Percentiles rank a stretch among this genome's conserved stretches.
These are phyloP conservation scores for Camellia sinensis DNA, from an alignment of 148 eudicot genomes.

Conservation along the genomic window DNA sequence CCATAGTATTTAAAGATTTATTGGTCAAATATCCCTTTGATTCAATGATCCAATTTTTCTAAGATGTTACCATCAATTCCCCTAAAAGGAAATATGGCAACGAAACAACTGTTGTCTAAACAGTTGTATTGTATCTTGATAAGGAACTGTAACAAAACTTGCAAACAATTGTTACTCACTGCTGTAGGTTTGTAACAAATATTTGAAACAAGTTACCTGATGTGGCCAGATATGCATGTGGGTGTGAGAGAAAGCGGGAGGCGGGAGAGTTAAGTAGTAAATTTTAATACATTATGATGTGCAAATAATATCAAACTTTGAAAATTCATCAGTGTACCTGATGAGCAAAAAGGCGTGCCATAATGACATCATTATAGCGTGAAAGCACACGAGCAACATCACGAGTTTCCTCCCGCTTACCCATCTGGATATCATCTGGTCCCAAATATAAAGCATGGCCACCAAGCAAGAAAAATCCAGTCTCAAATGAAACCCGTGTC, in stretches of 20 bases:
- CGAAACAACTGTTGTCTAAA: neutral
- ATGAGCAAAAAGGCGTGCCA: constrained; percentile 99
- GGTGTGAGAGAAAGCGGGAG: neutral
- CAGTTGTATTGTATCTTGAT: neutral
- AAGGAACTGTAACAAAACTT: neutral
- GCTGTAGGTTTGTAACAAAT: neutral
- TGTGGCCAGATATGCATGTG: neutral
- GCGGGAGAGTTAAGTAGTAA: neutral
- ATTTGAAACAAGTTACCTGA: neutral
- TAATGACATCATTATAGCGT: constrained; percentile 89
- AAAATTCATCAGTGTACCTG: constrained; percentile 70
- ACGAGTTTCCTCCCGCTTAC: constrained; percentile 98
- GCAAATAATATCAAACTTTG: neutral
- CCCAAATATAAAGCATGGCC: constrained; percentile 96
- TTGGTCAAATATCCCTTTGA: neutral
- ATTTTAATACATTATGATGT: neutral
- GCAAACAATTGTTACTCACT: neutral
- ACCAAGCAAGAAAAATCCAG: constrained; percentile 91
- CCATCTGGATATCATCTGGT: constrained; percentile 97
- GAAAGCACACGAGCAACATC: constrained; percentile 95
- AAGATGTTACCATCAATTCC: neutral
- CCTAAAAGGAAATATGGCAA: neutral
- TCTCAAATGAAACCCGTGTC: constrained; percentile 96
- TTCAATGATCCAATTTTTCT: neutral
- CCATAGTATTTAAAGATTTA: neutral